Percentiles rank a stretch among this genome's conserved stretches.
Evolutionary conservation across 129 eudicot genomes (phyloP).

Genomic region (Logfia minima): DNA sequence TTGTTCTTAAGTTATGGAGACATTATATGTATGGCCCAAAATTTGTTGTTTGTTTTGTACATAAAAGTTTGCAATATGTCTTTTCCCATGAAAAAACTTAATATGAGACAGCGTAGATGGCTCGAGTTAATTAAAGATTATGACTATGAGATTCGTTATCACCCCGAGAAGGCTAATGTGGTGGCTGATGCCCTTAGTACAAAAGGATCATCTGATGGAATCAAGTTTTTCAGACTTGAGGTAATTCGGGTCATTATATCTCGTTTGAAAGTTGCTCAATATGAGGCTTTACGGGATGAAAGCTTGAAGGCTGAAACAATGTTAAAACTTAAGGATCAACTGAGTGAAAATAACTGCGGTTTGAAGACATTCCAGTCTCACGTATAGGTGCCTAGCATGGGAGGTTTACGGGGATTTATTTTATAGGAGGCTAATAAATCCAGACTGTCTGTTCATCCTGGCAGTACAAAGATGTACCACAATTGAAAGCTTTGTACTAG

Average conservation of each 20-base stretch:
- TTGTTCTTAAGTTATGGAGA: too few species aligned
- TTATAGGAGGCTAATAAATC: too few species aligned
- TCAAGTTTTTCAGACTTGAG: not conserved
- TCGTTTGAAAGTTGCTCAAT: not conserved
- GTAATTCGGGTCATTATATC: not conserved
- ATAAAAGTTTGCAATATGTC: not conserved
- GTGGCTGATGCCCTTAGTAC: too few species aligned
- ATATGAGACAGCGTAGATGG: not conserved
- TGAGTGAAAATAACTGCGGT: not conserved
- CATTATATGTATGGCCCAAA: not conserved
- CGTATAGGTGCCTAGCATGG: not conserved
- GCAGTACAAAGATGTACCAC: not conserved
- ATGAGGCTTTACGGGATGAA: not conserved
- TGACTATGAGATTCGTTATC: not conserved
- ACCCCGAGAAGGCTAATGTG: not conserved
- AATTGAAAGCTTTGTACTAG: not conserved
- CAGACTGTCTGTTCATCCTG: too few species aligned
- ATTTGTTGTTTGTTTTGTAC: not conserved
- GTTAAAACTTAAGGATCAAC: not conserved
- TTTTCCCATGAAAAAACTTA: not conserved
- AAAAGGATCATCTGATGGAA: not conserved
- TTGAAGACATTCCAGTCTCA: not conserved
- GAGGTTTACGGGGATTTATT: too few species aligned
- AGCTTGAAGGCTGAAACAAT: not conserved
- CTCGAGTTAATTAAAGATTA: not conserved